Conservation (phyloP, 345 rosid genomes). For the Camelina neglecta region DNA sequence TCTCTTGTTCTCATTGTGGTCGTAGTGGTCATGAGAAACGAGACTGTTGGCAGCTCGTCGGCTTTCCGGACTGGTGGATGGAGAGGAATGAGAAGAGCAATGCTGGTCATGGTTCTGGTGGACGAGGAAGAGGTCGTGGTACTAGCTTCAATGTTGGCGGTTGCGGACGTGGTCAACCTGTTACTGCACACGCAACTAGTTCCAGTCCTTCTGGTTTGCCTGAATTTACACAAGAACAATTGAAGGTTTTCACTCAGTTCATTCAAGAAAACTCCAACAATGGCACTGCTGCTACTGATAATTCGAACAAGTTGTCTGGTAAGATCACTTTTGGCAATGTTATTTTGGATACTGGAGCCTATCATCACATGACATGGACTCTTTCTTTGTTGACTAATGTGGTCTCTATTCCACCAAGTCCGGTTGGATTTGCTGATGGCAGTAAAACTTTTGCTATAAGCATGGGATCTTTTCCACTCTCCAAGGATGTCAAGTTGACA, state of each 20-base stretch:
- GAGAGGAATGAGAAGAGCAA: neutral
- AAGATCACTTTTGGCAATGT: too few species aligned
- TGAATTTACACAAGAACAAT: neutral
- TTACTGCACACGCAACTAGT: neutral
- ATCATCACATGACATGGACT: neutral
- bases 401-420: neutral
- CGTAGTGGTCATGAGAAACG: neutral
- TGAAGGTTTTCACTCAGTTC: neutral
- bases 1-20: neutral
- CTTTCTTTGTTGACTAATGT: fast-evolving
- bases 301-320: too few species aligned
- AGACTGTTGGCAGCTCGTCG: neutral
- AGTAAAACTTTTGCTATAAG: too few species aligned
- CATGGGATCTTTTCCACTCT: too few species aligned
- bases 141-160: fast-evolving
- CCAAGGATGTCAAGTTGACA: too few species aligned
- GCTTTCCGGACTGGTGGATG: neutral
- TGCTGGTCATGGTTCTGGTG: neutral
- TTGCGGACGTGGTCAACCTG: too few species aligned
- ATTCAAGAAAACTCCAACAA: neutral
- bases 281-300: too few species aligned
- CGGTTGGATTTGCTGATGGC: too few species aligned
- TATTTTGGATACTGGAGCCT: neutral
- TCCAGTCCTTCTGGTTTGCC: fast-evolving
- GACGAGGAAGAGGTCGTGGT: neutral